Conservation (phyloP, 805 yeast genomes). For the Wickerhamomyces pijperi region DNA sequence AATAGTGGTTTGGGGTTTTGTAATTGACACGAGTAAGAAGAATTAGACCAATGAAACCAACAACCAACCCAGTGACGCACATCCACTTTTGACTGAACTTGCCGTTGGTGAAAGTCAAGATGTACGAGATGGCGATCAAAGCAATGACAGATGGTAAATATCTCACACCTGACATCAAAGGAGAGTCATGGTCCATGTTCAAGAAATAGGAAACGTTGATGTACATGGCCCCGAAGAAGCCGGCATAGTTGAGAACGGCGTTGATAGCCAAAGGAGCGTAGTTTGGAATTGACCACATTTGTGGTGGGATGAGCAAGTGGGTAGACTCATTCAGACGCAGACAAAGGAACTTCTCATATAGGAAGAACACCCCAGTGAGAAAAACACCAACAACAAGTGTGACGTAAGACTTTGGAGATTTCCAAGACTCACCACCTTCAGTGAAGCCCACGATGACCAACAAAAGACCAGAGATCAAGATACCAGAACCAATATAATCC, state of each 20-base stretch:
- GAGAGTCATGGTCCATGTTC: conserved; percentile 18
- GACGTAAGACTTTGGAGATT: conserved; percentile 28
- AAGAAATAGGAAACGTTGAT: conserved; percentile 17
- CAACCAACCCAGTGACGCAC: not conserved
- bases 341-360: conserved; percentile 18
- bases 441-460: conserved; percentile 32
- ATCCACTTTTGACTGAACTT: not conserved
- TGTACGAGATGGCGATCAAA: conserved; percentile 16
- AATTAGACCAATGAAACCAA: not conserved
- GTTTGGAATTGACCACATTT: conserved; percentile 12
- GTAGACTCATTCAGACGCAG: conserved; percentile 9
- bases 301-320: conserved; percentile 10
- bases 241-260: conserved; percentile 11
- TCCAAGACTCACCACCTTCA: conserved; percentile 33
- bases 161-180: conserved; percentile 26
- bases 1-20: conserved; percentile 12
- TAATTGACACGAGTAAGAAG: conserved; percentile 15
- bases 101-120: conserved; percentile 1
- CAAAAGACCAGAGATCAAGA: conserved; percentile 25
- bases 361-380: conserved; percentile 15
- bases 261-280: conserved; percentile 15
- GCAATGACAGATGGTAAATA: conserved; percentile 24
- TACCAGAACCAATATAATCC: conserved; percentile 24
- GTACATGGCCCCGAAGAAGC: conserved; percentile 13
- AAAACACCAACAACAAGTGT: conserved; percentile 27